Base-by-base conservation (phyloP, 2,329 filamentous ascomycete species). In the Alternaria ethzedia region DNA sequence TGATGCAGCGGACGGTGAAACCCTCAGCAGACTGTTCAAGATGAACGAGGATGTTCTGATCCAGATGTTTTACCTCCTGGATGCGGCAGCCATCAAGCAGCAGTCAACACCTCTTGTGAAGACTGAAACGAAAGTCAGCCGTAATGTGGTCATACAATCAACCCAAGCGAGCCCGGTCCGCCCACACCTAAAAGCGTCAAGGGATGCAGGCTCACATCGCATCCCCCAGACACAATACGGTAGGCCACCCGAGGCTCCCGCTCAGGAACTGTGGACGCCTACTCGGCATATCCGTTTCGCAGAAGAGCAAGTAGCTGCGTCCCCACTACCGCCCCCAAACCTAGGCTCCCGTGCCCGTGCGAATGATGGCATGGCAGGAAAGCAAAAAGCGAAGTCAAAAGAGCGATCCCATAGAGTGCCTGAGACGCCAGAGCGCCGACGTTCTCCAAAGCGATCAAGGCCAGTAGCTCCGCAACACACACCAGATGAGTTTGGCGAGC, bases 201-300 rank as follows among this genome's bases (percentile, higher is more conserved):
- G 56, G 8, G 63, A 67, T 7, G 47, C 56, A 47, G 70, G 60
- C 1, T 65, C 65, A 5, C 65, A 64, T 46, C 65, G 69, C 56
- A 66, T 76, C 17, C 71, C 73, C 7, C 77, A 78, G 57, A 80
- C 78, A 15, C 77, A 80, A 61, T 78, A 72, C 44, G 64, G 74
- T 9, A 78, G 73, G 55, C 73, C 75, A 45, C 78, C 73, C 8
- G 78, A 80, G 30, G 55, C 72, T 32, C 61, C 70, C n/a, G 59
- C 63, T n/a, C 70, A 64, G 36, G 70, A 75, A 32, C 54, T 72
- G 3, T 75, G 72, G 73, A 75, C 73, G 10, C 75, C 76, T 11
- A 64, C 63, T 25, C 71, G 64, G 23, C 62, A 58, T n/a, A 75
- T 78, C 47, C 68, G 68, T 17, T 77, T 77, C 45, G 72, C 74